Evolutionary conservation across 768 basidiomycete species (phyloP), one percentile per base, ranked within the genome.

Genomic region (Agrocybe praecox): DNA sequence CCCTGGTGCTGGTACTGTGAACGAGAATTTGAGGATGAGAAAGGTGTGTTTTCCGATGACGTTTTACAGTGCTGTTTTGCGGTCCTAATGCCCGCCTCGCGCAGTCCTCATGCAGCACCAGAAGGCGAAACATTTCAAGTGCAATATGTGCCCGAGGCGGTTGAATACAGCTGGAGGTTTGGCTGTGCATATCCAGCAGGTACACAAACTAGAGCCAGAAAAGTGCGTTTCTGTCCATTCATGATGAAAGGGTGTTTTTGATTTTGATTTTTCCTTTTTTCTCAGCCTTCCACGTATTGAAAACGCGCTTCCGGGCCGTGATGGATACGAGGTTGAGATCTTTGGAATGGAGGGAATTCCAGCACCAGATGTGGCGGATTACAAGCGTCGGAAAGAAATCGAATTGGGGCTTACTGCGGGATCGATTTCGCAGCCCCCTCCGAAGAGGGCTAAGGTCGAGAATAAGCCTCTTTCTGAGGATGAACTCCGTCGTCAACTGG

Each of bases 1-100:
- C 92, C 93, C 15, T 97, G 96, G 94, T 98, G 96, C 77, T 98
- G 96, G 96, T 98, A 98, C 72, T 98, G 95, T 78, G 96, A 98
- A 74, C 86, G 96, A 69, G 96, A 97, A 74, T 99, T 99, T 66
- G 96, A 98, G 74, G 97, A 99, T 83, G 96, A 98, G 74, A 98
- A 98, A 77, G 96, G 96, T 93, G 47, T 18, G 79, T 74, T 29
- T 29, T 29, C 9, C 4, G 26, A 47, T 64, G 46, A 46, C 44
- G 52, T 24, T 54, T 33, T 53, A 14, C 26, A 45, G n/a, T n/a
- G n/a, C 17, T 22, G 34, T 12, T 22, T 12, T 40, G 7, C 47
- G 19, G 17, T 44, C 14, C 46, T 59, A 46, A 42, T 6, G n/a
- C 6, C 12, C 4, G 42, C 58, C 43, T 29, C 46, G 29, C 46